A percentile compares a stretch with the other conserved stretches of the same genome.
These are phyloP conservation scores for Rheum nobile DNA, from an alignment of 148 eudicot genomes.

Conservation along the genomic window DNA sequence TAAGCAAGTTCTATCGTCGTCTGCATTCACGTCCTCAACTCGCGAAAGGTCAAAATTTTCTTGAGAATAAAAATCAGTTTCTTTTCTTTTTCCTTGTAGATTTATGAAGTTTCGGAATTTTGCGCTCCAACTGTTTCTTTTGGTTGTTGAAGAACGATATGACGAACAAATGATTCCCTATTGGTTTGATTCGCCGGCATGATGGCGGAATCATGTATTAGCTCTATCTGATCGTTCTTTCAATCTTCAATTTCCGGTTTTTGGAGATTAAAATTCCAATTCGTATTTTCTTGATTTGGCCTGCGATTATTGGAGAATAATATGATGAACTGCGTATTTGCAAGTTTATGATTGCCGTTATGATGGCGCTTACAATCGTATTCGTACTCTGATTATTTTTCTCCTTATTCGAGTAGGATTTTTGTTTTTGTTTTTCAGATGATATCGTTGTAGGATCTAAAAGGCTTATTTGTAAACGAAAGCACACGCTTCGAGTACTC, in stretches of 20 bases:
- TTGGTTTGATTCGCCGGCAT: constrained; percentile 51
- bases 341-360: neutral
- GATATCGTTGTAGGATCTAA: neutral
- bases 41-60: neutral
- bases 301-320: neutral
- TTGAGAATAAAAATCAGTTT: neutral
- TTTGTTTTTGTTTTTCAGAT: neutral
- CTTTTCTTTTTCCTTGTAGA: neutral
- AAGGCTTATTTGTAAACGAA: neutral
- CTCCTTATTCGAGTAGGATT: neutral
- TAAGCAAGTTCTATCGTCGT: neutral
- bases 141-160: constrained; percentile 1
- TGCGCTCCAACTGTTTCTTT: neutral
- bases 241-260: neutral
- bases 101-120: neutral
- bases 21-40: neutral
- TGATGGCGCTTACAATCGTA: constrained; percentile 3
- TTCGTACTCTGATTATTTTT: constrained; percentile 6
- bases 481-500: constrained; percentile 8
- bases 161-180: constrained; percentile 35
- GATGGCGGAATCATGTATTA: constrained; percentile 28
- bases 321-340: neutral
- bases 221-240: constrained; percentile 17
- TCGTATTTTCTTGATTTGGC: neutral
- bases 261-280: neutral